Evolutionary conservation across 257 asterid species (phyloP).

Genomic region (Gentiana dahurica): DNA sequence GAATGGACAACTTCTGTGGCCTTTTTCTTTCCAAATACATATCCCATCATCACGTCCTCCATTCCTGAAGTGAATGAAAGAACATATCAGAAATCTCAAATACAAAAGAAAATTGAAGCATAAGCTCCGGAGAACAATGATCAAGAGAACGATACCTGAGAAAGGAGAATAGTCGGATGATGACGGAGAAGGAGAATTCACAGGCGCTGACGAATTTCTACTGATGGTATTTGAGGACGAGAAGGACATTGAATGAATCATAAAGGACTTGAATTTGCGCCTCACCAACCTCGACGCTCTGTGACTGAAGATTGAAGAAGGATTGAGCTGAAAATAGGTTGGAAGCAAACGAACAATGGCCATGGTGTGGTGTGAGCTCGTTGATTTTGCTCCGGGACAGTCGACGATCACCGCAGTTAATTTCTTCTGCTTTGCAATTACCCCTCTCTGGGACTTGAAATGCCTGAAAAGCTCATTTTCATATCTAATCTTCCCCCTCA

Average conservation of each 20-base stretch:
- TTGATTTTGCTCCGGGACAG: not conserved
- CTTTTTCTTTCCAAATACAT: constrained; percentile 62
- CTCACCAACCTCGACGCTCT: not conserved
- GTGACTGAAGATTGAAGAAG: not conserved
- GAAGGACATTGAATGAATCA: not conserved
- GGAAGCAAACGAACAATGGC: not conserved
- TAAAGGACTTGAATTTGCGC: constrained; percentile 3
- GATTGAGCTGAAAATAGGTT: not conserved
- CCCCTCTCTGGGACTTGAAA: too few species aligned
- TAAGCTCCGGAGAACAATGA: not conserved
- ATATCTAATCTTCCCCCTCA: too few species aligned
- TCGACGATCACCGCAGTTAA: too few species aligned
- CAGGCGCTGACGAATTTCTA: not conserved
- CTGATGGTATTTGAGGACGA: not conserved
- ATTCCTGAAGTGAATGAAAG: constrained; percentile 21
- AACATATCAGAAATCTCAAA: not conserved
- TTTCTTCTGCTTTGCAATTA: too few species aligned
- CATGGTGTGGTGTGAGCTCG: not conserved
- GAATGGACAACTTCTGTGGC: constrained; percentile 90
- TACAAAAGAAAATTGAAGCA: not conserved
- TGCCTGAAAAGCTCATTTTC: too few species aligned
- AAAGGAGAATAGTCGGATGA: constrained; percentile 7
- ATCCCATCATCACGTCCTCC: constrained; percentile 63
- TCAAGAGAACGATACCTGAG: constrained; percentile 1
- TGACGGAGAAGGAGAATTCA: not conserved